A percentile compares a stretch with the other conserved stretches of the same genome.
phyloP scores from a whole-genome alignment of 306 rosid species.

The Pyrus bretschneideri region DNA sequence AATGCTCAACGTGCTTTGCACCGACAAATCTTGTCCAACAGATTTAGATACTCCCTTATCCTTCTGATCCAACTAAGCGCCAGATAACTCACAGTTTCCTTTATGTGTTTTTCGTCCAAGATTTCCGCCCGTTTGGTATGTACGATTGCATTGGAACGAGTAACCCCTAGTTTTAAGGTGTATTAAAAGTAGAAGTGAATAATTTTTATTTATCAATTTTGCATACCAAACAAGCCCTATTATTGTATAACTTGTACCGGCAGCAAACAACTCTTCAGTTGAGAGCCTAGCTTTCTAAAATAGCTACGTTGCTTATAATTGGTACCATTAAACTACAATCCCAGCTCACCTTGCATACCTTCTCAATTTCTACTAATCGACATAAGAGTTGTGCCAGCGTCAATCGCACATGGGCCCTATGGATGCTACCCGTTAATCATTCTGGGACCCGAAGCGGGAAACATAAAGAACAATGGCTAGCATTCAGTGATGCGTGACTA shows the following conservation, averaged over 20 bases:
- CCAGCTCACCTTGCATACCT: not conserved
- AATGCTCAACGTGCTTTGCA: not conserved
- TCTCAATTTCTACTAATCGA: not conserved
- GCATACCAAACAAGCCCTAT: too few relatives aligned
- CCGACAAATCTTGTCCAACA: slow-evolving; percentile 4
- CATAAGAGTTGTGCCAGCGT: not conserved
- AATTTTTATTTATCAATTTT: too few relatives aligned
- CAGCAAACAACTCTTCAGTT: not conserved
- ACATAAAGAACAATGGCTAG: too few relatives aligned
- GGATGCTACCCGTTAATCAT: too few relatives aligned
- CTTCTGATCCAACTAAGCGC: not conserved
- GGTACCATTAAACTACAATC: not conserved
- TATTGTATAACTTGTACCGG: not conserved
- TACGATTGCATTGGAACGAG: too few relatives aligned
- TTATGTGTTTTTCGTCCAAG: not conserved
- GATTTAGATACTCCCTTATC: slow-evolving; percentile 11
- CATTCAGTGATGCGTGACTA: too few relatives aligned
- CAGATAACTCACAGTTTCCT: not conserved
- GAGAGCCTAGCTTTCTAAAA: not conserved
- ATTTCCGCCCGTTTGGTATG: too few relatives aligned
- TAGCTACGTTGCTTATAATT: not conserved
- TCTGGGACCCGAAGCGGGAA: too few relatives aligned
- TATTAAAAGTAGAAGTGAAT: too few relatives aligned
- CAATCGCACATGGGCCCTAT: too few relatives aligned
- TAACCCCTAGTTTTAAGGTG: too few relatives aligned